Conservation (phyloP, 2,329 filamentous ascomycete genomes). For the Claviceps purpurea region DNA sequence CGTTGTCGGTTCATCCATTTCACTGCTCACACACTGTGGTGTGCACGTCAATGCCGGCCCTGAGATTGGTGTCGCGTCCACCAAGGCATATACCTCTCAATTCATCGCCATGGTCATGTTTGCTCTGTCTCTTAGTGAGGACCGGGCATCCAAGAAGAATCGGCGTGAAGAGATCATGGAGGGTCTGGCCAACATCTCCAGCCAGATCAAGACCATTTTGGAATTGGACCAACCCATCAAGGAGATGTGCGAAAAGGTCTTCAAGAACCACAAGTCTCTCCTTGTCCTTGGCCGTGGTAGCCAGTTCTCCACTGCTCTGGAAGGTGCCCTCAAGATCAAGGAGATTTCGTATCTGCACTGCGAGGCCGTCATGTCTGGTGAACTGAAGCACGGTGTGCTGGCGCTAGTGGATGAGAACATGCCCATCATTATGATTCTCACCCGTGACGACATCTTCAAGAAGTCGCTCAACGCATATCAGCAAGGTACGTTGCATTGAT, state of each 20-base stretch:
- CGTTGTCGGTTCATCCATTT: conserved; percentile 96
- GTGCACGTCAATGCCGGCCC: conserved; percentile 98
- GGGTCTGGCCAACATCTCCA: conserved; percentile 73
- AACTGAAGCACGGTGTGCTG: conserved; percentile 97
- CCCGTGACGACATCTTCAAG: conserved; percentile 87
- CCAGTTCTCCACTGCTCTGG: conserved; percentile 92
- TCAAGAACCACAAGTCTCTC: conserved; percentile 96
- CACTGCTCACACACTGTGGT: conserved; percentile 96
- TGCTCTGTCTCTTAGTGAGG: conserved; percentile 87
- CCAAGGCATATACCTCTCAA: conserved; percentile 98
- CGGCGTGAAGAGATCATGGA: conserved; percentile 94
- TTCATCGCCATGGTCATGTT: conserved; percentile 99
- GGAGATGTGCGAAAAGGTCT: conserved; percentile 76
- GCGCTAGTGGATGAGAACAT: conserved; percentile 96
- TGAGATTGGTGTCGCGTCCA: conserved; percentile 97
- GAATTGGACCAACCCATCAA: conserved; percentile 90
- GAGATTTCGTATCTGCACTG: conserved; percentile 99
- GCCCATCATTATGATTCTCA: conserved; percentile 99
- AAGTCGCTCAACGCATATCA: conserved; percentile 99
- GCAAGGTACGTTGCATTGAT: conserved; percentile 50
- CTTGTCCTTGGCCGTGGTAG: conserved; percentile 87
- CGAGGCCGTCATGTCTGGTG: conserved; percentile 99
- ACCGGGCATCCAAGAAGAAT: conserved; percentile 86
- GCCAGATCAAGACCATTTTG: conserved; percentile 84
- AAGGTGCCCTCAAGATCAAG: conserved; percentile 98